Evolutionary conservation across 768 basidiomycete genomes (phyloP), one percentile per base, ranked within the genome.

Genomic region (Albatrellus ellisii): DNA sequence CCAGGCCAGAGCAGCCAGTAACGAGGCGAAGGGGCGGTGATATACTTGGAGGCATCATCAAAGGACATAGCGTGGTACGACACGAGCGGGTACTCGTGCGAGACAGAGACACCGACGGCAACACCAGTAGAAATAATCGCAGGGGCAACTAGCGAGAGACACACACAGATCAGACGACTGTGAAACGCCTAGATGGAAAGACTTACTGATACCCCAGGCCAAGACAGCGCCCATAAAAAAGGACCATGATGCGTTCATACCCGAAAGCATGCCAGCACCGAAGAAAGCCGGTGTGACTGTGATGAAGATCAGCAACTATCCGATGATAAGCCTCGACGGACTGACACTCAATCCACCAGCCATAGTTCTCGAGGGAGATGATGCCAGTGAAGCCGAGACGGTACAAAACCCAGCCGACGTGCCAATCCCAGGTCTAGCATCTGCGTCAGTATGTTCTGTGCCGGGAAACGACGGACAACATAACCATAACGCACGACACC

Each of bases 1-100:
- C 75, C 74, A 26, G 74, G 75, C 75, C 74, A 76, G 26, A 76
- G 56, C 36, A 77, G 61, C 76, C 75, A 76, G 56, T 75, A 75
- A 24, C 73, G 67, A 11, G 72, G 69, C 17, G 72, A 76, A 1
- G 74, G 72, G 0, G 48, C 47, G 18, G 59, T 56, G 44, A 66
- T 46, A 49, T 69, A 72, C 27, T 51, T 42, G 1, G 57, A 42
- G 8, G 67, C 65, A 41, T 75, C 65, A 2, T 51, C 45, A 56
- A 75, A 70, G 2, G 67, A 68, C 55, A 75, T 58, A 2, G 58
- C 61, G 22, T 53, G 43, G 54, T 72, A 70, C 10, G 67, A 65
- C 15, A 70, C 52, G 34, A 69, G 56, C n/a, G 46, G 72, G 64
- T 51, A 57, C 61, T 46, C 69, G 55, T 39, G 62, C 50, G 56